Evolutionary conservation across 192 early-diverging fungal genomes (phyloP).

Genomic region (Coemansia interrupta): DNA sequence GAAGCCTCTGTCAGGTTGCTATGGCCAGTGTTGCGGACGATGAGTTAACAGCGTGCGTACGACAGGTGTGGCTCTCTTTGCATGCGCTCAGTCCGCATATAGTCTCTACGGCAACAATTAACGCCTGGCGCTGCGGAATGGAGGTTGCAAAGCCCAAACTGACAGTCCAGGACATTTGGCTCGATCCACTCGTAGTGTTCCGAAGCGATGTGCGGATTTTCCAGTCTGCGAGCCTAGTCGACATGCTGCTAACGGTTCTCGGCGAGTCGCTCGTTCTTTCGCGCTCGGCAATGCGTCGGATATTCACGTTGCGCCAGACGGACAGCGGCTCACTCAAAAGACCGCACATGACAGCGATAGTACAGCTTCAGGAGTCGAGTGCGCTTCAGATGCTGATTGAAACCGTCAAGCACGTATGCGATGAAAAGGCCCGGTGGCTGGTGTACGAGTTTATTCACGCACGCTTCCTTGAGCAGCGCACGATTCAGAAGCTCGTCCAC

Average conservation of each 20-base stretch:
- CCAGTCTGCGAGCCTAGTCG: constrained; percentile 39
- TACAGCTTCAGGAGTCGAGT: constrained; percentile 57
- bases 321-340: constrained; percentile 22
- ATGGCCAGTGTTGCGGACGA: constrained; percentile 1
- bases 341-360: constrained; percentile 48
- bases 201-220: constrained; percentile 57
- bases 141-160: constrained; percentile 33
- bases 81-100: constrained; percentile 38
- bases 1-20: constrained; percentile 20
- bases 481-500: constrained; percentile 57
- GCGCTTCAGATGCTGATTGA: constrained; percentile 59
- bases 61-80: constrained; percentile 35
- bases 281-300: constrained; percentile 40
- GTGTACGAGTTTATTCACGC: constrained; percentile 61
- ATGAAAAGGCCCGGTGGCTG: constrained; percentile 20
- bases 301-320: constrained; percentile 33
- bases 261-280: constrained; percentile 51
- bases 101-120: constrained; percentile 32
- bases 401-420: constrained; percentile 9
- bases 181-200: constrained; percentile 59
- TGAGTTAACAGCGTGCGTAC: constrained; percentile 28
- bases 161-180: constrained; percentile 49
- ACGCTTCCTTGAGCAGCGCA: constrained; percentile 58
- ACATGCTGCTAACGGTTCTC: constrained; percentile 35
- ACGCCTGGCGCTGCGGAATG: constrained; percentile 25